These are phyloP conservation scores for Debaryomyces udenii DNA, from an alignment of 1,139 yeast genomes.

Conservation along the genomic window DNA sequence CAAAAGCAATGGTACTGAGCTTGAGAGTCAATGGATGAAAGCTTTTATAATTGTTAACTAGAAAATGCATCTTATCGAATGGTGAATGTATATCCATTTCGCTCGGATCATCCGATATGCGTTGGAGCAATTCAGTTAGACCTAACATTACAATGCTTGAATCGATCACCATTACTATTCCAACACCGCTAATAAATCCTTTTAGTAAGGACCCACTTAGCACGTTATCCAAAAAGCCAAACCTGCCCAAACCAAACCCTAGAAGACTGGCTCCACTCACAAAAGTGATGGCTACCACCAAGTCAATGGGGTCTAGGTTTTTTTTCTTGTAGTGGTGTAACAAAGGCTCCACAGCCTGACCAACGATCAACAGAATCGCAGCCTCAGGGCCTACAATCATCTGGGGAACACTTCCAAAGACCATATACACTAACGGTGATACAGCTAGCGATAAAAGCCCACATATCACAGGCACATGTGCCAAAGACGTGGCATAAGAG, in stretches of 20 bases:
- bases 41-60: constrained; percentile 42
- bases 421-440: constrained; percentile 78
- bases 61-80: constrained; percentile 65
- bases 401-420: constrained; percentile 92
- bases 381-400: constrained; percentile 98
- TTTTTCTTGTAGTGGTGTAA: constrained; percentile 52
- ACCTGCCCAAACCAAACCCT: constrained; percentile 77
- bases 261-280: constrained; percentile 76
- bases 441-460: constrained; percentile 83
- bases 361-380: constrained; percentile 87
- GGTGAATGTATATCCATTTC: constrained; percentile 74
- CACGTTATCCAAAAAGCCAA: constrained; percentile 89
- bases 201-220: constrained; percentile 79
- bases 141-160: constrained; percentile 77
- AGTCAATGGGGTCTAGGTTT: constrained; percentile 58
- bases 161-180: constrained; percentile 83
- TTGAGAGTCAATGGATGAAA: constrained; percentile 55
- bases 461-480: constrained; percentile 86
- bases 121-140: constrained; percentile 43
- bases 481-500: constrained; percentile 87
- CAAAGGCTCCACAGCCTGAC: constrained; percentile 81
- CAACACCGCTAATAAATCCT: constrained; percentile 94
- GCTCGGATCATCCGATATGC: constrained; percentile 36
- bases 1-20: constrained; percentile 54
- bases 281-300: constrained; percentile 74